Percentiles rank a stretch among this genome's conserved stretches.
phyloP scores from a whole-genome alignment of 2,329 filamentous ascomycete species.

The Leptographium procerum region DNA sequence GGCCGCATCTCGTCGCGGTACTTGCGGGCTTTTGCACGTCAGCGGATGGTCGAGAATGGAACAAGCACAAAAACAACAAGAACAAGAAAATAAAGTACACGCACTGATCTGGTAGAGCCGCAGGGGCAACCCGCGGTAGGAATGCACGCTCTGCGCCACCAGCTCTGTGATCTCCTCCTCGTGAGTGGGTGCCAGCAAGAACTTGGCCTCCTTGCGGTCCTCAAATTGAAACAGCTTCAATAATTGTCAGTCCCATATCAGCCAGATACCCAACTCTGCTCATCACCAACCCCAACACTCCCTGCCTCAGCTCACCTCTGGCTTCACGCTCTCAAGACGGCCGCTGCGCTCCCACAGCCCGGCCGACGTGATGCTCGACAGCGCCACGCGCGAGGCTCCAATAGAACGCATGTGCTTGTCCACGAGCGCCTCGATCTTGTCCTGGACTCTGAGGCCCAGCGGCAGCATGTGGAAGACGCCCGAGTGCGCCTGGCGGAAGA shows the following conservation, averaged over 20 bases:
- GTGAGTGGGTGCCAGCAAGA: constrained; percentile 82
- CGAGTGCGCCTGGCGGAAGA: constrained; percentile 66
- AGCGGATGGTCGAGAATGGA: background rate
- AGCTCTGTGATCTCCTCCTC: constrained; percentile 91
- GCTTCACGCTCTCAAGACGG: constrained; percentile 58
- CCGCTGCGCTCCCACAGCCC: constrained; percentile 74
- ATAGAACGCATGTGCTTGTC: constrained; percentile 78
- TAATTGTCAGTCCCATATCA: background rate
- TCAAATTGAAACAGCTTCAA: constrained; percentile 65
- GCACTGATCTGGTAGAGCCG: constrained; percentile 83
- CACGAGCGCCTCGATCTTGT: constrained; percentile 75
- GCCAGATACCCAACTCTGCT: too few relatives aligned
- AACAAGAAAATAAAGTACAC: background rate
- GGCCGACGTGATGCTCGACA: constrained; percentile 80
- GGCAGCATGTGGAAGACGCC: constrained; percentile 91
- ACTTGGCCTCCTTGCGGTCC: constrained; percentile 64
- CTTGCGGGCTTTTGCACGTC: constrained; percentile 56
- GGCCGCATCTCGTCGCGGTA: constrained; percentile 89
- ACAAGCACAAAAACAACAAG: background rate
- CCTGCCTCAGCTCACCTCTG: constrained; percentile 47
- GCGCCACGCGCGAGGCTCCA: constrained; percentile 70
- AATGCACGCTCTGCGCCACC: constrained; percentile 60
- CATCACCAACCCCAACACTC: too few relatives aligned
- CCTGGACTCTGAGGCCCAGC: constrained; percentile 72
- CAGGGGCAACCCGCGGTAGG: constrained; percentile 77